Evolutionary conservation across 176 grass and related monocot genomes (phyloP), one percentile per base, ranked within the genome.

Genomic region (Hordeum marinum): DNA sequence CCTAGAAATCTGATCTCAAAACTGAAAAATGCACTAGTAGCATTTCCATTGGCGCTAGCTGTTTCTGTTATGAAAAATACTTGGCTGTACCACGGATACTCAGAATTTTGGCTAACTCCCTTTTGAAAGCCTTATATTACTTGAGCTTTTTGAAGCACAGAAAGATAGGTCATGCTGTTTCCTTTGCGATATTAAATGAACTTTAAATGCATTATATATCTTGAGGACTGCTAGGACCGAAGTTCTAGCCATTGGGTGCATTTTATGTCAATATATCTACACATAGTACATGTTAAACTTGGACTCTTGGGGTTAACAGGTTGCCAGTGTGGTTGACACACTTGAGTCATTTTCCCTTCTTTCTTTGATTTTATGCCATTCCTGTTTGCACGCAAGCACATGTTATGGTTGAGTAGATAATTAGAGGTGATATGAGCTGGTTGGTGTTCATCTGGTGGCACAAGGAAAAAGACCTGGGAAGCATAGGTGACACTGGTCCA

Each of bases 191-290:
- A 13, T 45, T 68, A 43, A 50, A 50, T 50, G 14, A 34, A 50
- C 8, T 69, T 34, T 60, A 71, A 35, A 72, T 80, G 39, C 77
- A 80, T 77, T 60, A 60, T 69, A 61, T 77, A 6, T 41, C 58
- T 57, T 40, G 57, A 64, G 9, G 13, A 43, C 10, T 41, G 3
- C 45, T 0, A 63, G 65, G 31, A 52, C 14, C 15, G 36, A 20
- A 35, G 27, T 4, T 45, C 23, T 65, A 72, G 31, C 63, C 15
- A 8, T 71, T 27, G 37, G 48, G 29, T 88, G 26, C 58, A 88
- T 83, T 60, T 46, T 71, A 52, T 83, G 35, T 13, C 13, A 43
- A 80, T 14, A 77, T 35, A 21, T 5, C 15, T 13, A 48, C 45
- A 71, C n/a, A n/a, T n/a, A n/a, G n/a, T 14, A 42, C 37, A 42